Base-by-base conservation (phyloP, 2,329 filamentous ascomycete species). In the Arachnopeziza araneosa region DNA sequence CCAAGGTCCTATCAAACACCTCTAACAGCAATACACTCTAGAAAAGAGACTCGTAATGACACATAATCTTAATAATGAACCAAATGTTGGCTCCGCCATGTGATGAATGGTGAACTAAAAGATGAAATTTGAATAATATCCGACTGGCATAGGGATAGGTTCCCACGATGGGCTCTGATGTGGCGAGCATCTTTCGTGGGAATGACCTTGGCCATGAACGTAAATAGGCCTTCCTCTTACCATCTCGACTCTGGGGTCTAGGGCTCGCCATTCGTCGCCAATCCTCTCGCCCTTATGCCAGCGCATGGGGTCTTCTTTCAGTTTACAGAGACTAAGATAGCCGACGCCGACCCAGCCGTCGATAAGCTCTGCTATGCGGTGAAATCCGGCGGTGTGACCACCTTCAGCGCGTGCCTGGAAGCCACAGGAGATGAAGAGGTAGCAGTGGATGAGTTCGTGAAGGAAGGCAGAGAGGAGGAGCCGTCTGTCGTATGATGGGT, bases 391-490 rank as follows among this genome's bases (percentile, higher is more conserved):
- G 1, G 85, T 87, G 64, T 88, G 85, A 0, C 85, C 85, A 12
- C 83, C 84, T 50, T 78, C 75, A 24, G 77, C 73, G 44, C 79
- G 75, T 0, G 84, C 84, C 51, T 79, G 76, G 69, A 84, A 81
- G 3, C 85, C 85, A 65, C 83, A 86, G 56, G 75, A 77, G 59
- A 88, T 80, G 64, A 88, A 88, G 19, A 88, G 75, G 68, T 86
- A 88, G 71, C 84, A 84, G 72, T 88, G 85, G 54, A 88, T 84
- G 66, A 87, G 79, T 72, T 88, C 85, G 68, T 88, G 85, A 53
- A 88, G 68, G 63, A 88, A 87, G 0, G 85, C 85, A 7, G 82
- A 83, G 54, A 88, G 85, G 58, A 88, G 77, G 19, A 88, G 75
- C 7, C 83, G 77, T 5, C 84, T 75, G 69, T 84, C 85, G 70